Evolutionary conservation across 2,329 filamentous ascomycete species (phyloP), one percentile per base, ranked within the genome.

Genomic region (Lachnellula arida): DNA sequence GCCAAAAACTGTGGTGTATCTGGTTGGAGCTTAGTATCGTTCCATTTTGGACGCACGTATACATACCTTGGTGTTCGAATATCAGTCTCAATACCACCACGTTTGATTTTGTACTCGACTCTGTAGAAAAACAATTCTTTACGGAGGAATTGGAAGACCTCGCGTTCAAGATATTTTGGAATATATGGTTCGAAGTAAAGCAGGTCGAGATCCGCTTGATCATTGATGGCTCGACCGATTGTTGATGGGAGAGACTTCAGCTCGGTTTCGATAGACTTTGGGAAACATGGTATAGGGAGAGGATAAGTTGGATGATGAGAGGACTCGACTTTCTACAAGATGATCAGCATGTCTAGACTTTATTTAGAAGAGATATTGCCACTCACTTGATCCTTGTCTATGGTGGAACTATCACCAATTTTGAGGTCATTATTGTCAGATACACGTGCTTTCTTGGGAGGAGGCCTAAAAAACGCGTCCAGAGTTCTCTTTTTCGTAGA

Each of bases 111-210:
- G 65, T 91, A 91, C 63, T 84, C 79, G 4, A 91, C 88, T 51
- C 87, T 80, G 65, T 91, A 90, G 72, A 91, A 92, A 8, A 87
- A 87, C 1, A 93, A 72, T 58, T 87, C 79, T n/a, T 76, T 71
- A 1, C 89, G 81, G 1, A 93, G 77, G 65, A 91, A 91, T 14
- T 82, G 73, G 70, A 92, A 93, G 0, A 91, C 71, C 4, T 81
- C 75, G 3, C 77, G 76, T 19, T 82, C 76, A 11, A 82, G 75
- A 12, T 77, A 70, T 2, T 75, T 72, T 0, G 85, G 80, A 4
- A 92, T 78, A 60, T 88, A 92, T 0, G 88, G 88, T 64, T 89
- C 79, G 68, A 87, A 92, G 71, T 89, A 89, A 8, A 92, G 72
- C 0, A 93, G 76, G 67, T 92, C 86, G 0, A 92, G 77, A 60